Conservation (phyloP, 2,329 filamentous ascomycete genomes). For the Coniochaeta prunicola region DNA sequence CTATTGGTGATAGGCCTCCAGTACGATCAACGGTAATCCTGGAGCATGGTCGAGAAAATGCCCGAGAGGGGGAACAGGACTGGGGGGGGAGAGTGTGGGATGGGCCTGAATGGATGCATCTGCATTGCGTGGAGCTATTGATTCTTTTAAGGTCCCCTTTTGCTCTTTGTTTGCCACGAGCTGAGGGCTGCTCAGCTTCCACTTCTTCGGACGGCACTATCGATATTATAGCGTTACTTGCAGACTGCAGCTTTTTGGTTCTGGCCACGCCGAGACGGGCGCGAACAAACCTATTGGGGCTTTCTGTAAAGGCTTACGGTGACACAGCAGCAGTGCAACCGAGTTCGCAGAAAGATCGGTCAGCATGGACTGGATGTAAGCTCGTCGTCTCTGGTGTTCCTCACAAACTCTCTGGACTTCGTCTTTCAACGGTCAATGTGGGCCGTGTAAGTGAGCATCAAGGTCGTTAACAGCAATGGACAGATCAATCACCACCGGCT, state of each 20-base stretch:
- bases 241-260: background rate
- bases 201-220: background rate
- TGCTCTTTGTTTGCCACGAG: background rate
- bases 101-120: background rate
- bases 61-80: background rate
- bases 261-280: background rate
- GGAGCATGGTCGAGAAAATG: background rate
- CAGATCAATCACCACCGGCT: constrained; percentile 30
- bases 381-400: background rate
- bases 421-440: background rate
- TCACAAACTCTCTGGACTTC: background rate
- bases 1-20: background rate
- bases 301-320: background rate
- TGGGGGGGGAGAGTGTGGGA: background rate
- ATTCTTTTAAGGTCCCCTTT: background rate
- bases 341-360: background rate
- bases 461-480: background rate
- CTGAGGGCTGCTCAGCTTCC: background rate
- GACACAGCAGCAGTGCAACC: background rate
- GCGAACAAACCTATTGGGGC: background rate
- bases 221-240: background rate
- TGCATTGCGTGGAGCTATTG: constrained; percentile 1
- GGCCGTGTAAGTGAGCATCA: background rate
- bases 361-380: constrained; percentile 1
- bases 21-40: background rate